Base-by-base conservation (phyloP, 768 basidiomycete genomes). In the Amanita rimosa region DNA sequence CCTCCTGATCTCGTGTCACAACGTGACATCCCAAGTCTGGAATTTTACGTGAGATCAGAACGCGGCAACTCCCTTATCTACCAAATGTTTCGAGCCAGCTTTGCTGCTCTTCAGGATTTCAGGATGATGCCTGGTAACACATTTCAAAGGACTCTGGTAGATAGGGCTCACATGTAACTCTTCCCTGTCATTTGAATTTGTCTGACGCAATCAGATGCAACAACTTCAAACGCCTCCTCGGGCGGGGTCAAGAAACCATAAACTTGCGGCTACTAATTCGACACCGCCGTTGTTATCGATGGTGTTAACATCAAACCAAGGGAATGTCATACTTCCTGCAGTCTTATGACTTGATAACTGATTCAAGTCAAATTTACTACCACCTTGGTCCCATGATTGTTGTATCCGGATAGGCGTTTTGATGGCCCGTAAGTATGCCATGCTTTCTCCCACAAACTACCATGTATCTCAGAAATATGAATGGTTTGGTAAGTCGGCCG, bases 371-470 rank as follows among this genome's bases (percentile, higher is more conserved):
- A 98, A 69, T 87, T 10, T 96, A 95, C 5, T 95, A 99, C 62
- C 96, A 94, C 81, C 78, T 99, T 10, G 96, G 98, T 59, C 96
- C 92, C 36, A 89, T 96, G 86, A 92, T 97, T 34, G 92, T 91
- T 52, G 74, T 99, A 46, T 96, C 96, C 19, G 96, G 94, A 96
- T 96, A n/a, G 96, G 96, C 53, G 94, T 96, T 33, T 72, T 97
- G 57, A 99, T 99, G 78, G 96, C 92, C 42, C 79, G 89, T 91
- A 58, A 68, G 87, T 79, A 22, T 46, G 44, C 17, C 44, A 26
- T 47, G 24, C 29, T 46, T 55, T 50, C 24, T 33, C 6, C 46
- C 38, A 19, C 33, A 17, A 46, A 54, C 45, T 42, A n/a, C 52
- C 39, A 37, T 53, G 44, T 46, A 49, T 43, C 21, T 8, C 27